Evolutionary conservation across 2,329 filamentous ascomycete genomes (phyloP), one percentile per base, ranked within the genome.

Genomic region (Phialophora tarda): DNA sequence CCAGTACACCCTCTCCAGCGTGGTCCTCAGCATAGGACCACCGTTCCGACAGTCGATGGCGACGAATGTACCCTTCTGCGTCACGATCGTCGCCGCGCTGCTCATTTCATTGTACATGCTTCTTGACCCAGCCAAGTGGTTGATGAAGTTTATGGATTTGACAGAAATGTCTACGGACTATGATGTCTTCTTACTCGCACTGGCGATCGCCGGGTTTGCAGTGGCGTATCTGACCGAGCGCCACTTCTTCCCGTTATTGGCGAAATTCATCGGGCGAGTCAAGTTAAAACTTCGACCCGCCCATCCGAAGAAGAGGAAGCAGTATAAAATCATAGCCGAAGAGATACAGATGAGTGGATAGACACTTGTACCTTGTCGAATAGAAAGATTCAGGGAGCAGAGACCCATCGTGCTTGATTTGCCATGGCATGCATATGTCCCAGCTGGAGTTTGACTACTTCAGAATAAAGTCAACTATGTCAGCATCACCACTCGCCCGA

Each of bases 1-100:
- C 74, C 93, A 98, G 77, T 99, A 99, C 77, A 96, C 96, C 44
- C 84, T 97, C 24, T 91, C 92, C 0, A 95, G 92, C 3, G 85
- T 98, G 47, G 90, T 98, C 0, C 84, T 99, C 32, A 96, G 91
- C 73, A 92, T 95, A n/a, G 96, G 95, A 0, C 88, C 87, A 38
- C 95, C 95, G 0, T 99, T 97, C 80, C 85, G 95, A 62, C 91
- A 95, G 73, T 86, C 87, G 17, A 92, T 93, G 82, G 82, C 82
- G 21, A 85, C 90, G 66, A 99, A 99, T 75, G 91, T 91, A 75
- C 95, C 94, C 0, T 97, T 97, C 74, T 87, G 96, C 41, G 81
- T 86, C 6, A 95, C 93, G 0, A 90, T 98, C 66, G 77, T 87
- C 10, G 75, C 89, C 17, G 85, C 92, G 0, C 78, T 95, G 4